A percentile compares a stretch with the other conserved stretches of the same genome.
phyloP scores from a whole-genome alignment of 352 stramenopile species.

The Globisporangium orthogonon region DNA sequence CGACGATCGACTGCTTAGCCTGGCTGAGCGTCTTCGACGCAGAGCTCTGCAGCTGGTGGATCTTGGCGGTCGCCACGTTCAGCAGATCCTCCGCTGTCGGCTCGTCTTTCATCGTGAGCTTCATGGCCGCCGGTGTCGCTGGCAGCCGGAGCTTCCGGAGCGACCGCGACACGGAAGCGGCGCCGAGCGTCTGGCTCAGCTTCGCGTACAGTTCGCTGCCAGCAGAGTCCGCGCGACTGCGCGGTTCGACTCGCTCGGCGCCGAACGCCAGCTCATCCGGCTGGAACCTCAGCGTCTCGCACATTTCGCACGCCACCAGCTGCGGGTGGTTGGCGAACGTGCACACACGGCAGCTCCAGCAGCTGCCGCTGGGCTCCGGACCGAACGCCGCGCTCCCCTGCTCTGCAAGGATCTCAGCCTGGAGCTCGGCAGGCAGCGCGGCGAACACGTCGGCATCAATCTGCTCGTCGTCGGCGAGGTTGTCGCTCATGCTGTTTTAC shows the following conservation, averaged over 20 bases:
- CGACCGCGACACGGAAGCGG: constrained; percentile 28
- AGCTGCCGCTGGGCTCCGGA: neutral
- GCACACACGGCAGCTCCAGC: constrained; percentile 68
- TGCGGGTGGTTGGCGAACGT: constrained; percentile 78
- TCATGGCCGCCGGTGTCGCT: constrained; percentile 31
- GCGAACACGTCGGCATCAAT: constrained; percentile 14
- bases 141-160: constrained; percentile 41
- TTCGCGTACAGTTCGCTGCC: constrained; percentile 20
- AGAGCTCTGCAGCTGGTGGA: constrained; percentile 39
- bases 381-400: constrained; percentile 2
- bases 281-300: constrained; percentile 34
- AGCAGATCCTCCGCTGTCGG: constrained; percentile 60
- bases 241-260: constrained; percentile 10
- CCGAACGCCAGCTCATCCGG: constrained; percentile 10
- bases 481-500: no score
- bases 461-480: neutral
- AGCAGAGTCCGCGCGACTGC: constrained; percentile 5
- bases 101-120: constrained; percentile 51
- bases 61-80: constrained; percentile 35
- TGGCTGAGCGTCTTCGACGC: constrained; percentile 27
- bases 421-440: constrained; percentile 12
- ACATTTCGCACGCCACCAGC: constrained; percentile 66
- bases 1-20: constrained; percentile 30
- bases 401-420: constrained; percentile 12
- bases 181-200: constrained; percentile 16